These are phyloP conservation scores for Protomyces inundatus DNA, from an alignment of 1,139 yeast species.

Conservation along the genomic window DNA sequence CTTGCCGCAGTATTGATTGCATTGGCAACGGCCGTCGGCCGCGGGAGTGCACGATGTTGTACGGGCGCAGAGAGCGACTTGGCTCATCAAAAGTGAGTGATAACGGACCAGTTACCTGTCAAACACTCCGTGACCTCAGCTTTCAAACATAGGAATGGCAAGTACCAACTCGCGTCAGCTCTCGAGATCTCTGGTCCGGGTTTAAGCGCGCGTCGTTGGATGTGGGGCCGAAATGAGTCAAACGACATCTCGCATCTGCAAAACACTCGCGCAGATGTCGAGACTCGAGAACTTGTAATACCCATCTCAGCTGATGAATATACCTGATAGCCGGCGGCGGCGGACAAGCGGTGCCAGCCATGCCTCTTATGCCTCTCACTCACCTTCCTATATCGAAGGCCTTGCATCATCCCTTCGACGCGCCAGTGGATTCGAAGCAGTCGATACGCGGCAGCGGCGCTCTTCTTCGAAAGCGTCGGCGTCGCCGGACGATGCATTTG, in stretches of 20 bases:
- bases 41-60: too few species aligned
- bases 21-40: too few species aligned
- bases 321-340: background rate
- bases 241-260: background rate
- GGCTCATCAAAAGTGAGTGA: too few species aligned
- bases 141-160: too few species aligned
- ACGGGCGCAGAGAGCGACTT: too few species aligned
- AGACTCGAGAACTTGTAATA: background rate
- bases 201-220: background rate
- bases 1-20: too few species aligned
- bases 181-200: too few species aligned
- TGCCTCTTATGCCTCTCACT: background rate
- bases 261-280: too few species aligned
- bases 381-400: slow-evolving; percentile 10
- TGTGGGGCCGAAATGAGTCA: background rate
- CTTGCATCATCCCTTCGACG: slow-evolving; percentile 19
- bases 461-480: background rate
- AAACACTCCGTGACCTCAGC: too few species aligned
- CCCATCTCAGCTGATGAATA: background rate
- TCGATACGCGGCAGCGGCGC: slow-evolving; percentile 7
- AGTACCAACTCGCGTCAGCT: too few species aligned
- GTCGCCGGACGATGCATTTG: background rate
- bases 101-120: too few species aligned
- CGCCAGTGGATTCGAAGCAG: slow-evolving; percentile 6
- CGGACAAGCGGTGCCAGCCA: background rate